Evolutionary conservation across 2,329 filamentous ascomycete species (phyloP).

Genomic region (Colletotrichum aenigma): DNA sequence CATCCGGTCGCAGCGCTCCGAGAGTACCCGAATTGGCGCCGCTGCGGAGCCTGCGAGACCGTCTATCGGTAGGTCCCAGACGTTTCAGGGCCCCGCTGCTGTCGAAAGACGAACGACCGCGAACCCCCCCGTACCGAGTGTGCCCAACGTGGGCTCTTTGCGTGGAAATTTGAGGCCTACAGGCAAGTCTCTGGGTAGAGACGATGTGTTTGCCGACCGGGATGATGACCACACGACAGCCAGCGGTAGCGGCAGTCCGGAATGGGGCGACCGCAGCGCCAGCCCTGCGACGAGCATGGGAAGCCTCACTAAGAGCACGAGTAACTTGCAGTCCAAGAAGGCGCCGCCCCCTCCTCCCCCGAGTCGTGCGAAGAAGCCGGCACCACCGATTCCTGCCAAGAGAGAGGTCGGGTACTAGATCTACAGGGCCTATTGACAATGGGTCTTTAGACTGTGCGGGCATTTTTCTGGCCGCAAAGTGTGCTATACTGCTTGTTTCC

Average conservation of each 20-base stretch:
- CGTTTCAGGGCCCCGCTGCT: slow-evolving; percentile 36
- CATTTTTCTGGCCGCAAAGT: background rate
- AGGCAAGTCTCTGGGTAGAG: slow-evolving; percentile 35
- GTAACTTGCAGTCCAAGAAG: slow-evolving; percentile 35
- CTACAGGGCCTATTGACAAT: background rate
- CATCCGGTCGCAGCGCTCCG: slow-evolving; percentile 39
- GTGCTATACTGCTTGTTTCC: background rate
- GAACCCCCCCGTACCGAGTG: slow-evolving; percentile 2
- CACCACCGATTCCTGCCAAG: slow-evolving; percentile 46
- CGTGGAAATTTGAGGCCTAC: slow-evolving; percentile 51
- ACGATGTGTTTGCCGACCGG: slow-evolving; percentile 51
- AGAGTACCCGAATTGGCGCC: slow-evolving; percentile 25
- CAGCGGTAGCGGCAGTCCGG: slow-evolving; percentile 56
- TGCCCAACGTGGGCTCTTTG: slow-evolving; percentile 37
- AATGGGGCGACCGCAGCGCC: slow-evolving; percentile 54
- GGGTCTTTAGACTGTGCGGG: background rate
- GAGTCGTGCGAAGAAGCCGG: slow-evolving; percentile 56
- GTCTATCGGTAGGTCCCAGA: slow-evolving; percentile 39
- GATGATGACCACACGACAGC: slow-evolving; percentile 54
- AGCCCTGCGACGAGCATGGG: slow-evolving; percentile 63
- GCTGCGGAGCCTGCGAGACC: slow-evolving; percentile 41
- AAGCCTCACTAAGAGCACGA: slow-evolving; percentile 52
- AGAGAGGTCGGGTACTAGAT: slow-evolving; percentile 32
- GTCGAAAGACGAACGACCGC: slow-evolving; percentile 15
- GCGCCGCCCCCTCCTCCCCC: slow-evolving; percentile 51